Conservation (phyloP, 257 asterid species). For the Penstemon eatonii region DNA sequence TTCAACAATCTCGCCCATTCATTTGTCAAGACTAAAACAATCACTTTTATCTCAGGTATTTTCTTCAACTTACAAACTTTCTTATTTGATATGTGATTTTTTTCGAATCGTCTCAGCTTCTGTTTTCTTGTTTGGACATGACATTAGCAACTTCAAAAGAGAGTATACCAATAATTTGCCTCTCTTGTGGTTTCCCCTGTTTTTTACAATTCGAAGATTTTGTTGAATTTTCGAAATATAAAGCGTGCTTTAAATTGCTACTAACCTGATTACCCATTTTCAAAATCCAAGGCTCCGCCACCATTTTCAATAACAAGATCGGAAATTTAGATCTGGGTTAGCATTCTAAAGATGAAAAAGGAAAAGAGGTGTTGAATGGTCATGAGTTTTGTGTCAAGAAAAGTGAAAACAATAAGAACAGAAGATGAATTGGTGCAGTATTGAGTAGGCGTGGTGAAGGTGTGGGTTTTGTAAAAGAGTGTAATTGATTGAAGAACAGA, state of each 20-base stretch:
- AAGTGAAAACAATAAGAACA: conserved; percentile 35
- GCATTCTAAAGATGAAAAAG: background rate
- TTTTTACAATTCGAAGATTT: conserved; percentile 41
- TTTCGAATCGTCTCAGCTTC: too few relatives aligned
- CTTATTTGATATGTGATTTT: too few relatives aligned
- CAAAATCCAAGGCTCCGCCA: conserved; percentile 79
- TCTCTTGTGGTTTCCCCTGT: conserved; percentile 37
- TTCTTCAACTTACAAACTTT: too few relatives aligned
- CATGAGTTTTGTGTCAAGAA: conserved; percentile 33
- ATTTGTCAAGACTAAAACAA: too few relatives aligned
- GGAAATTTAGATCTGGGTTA: conserved; percentile 46
- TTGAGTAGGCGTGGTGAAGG: conserved; percentile 24
- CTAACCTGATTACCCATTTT: conserved; percentile 91
- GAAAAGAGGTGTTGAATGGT: conserved; percentile 26
- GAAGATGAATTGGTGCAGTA: background rate
- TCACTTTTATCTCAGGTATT: too few relatives aligned
- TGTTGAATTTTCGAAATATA: conserved; percentile 54
- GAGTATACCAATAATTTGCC: conserved; percentile 64
- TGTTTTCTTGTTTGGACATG: conserved; percentile 94
- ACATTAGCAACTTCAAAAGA: conserved; percentile 94
- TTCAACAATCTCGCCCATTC: too few relatives aligned
- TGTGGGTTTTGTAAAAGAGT: background rate
- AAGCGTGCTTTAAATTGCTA: conserved; percentile 70
- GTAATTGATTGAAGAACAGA: conserved; percentile 25
- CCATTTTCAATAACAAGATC: conserved; percentile 50